phyloP scores from a whole-genome alignment of 2,329 filamentous ascomycete genomes.

The Mycosphaerella arachidis region DNA sequence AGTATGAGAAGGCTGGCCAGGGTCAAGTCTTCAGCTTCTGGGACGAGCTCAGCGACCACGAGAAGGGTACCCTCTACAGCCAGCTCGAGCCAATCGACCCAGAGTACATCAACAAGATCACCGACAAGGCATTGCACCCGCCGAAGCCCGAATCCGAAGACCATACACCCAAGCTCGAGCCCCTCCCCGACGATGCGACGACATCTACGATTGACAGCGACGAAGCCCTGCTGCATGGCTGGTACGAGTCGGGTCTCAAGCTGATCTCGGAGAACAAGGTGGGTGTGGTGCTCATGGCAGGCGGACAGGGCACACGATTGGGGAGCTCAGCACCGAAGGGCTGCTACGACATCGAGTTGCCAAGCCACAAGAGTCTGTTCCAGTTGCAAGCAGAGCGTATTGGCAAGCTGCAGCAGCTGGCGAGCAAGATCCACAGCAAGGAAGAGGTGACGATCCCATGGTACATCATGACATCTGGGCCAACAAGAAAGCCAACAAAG shows the following conservation, averaged over 20 bases:
- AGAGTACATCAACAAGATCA: slow-evolving; percentile 79
- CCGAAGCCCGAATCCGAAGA: slow-evolving; percentile 54
- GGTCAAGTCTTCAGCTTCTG: slow-evolving; percentile 84
- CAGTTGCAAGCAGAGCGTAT: slow-evolving; percentile 97
- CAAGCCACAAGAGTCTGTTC: slow-evolving; percentile 90
- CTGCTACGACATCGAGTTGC: slow-evolving; percentile 93
- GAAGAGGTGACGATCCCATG: slow-evolving; percentile 71
- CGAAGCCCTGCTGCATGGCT: slow-evolving; percentile 69
- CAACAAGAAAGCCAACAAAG: slow-evolving; percentile 87
- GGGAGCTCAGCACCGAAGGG: slow-evolving; percentile 96
- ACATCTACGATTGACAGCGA: slow-evolving; percentile 91
- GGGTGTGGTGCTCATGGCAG: slow-evolving; percentile 91
- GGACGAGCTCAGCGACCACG: slow-evolving; percentile 66
- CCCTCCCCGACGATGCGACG: slow-evolving; percentile 77
- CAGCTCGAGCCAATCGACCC: slow-evolving; percentile 82
- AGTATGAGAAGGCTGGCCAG: slow-evolving; percentile 70
- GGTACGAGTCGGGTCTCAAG: slow-evolving; percentile 70
- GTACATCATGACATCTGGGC: slow-evolving; percentile 99
- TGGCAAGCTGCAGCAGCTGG: slow-evolving; percentile 75
- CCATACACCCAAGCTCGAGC: slow-evolving; percentile 61
- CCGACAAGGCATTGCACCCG: slow-evolving; percentile 75
- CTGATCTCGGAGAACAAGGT: slow-evolving; percentile 66
- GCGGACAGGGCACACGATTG: slow-evolving; percentile 89
- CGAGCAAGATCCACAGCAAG: slow-evolving; percentile 63
- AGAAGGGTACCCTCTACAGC: slow-evolving; percentile 73